A percentile compares a stretch with the other conserved stretches of the same genome.
These are phyloP conservation scores for Cladophialophora yegresii DNA, from an alignment of 2,329 filamentous ascomycete species.

Conservation along the genomic window DNA sequence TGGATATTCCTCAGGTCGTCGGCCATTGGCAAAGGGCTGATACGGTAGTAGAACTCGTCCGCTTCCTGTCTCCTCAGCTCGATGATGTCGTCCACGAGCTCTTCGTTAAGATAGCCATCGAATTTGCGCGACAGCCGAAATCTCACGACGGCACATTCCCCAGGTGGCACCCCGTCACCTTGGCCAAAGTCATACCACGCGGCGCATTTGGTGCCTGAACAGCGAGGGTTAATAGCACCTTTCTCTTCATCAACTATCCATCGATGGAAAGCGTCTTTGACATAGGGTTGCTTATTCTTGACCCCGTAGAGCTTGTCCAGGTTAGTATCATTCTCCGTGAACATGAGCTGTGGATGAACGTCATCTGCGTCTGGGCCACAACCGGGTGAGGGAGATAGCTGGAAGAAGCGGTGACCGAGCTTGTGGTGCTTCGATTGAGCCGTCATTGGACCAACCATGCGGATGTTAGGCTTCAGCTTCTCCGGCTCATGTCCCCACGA, in stretches of 20 bases:
- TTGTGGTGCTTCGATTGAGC: constrained; percentile 76
- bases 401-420: constrained; percentile 78
- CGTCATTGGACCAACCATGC: constrained; percentile 64
- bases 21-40: constrained; percentile 89
- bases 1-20: constrained; percentile 95
- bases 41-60: constrained; percentile 91
- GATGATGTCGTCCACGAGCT: constrained; percentile 86
- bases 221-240: constrained; percentile 75
- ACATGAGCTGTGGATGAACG: constrained; percentile 80
- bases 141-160: constrained; percentile 92
- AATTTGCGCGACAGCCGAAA: constrained; percentile 80
- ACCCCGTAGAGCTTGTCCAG: constrained; percentile 73
- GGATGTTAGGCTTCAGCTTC: constrained; percentile 78
- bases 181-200: constrained; percentile 94
- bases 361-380: constrained; percentile 77
- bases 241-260: constrained; percentile 82
- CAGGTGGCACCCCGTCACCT: constrained; percentile 79
- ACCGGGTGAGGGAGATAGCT: constrained; percentile 86
- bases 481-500: constrained; percentile 79
- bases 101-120: constrained; percentile 83
- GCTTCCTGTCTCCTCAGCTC: constrained; percentile 85
- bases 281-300: constrained; percentile 77
- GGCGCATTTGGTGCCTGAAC: constrained; percentile 81
- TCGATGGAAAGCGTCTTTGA: constrained; percentile 93
- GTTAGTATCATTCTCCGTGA: constrained; percentile 96